Percentiles rank a stretch among this genome's conserved stretches.
These are phyloP conservation scores for Colletotrichum noveboracense DNA, from an alignment of 2,329 filamentous ascomycete species.

Conservation along the genomic window DNA sequence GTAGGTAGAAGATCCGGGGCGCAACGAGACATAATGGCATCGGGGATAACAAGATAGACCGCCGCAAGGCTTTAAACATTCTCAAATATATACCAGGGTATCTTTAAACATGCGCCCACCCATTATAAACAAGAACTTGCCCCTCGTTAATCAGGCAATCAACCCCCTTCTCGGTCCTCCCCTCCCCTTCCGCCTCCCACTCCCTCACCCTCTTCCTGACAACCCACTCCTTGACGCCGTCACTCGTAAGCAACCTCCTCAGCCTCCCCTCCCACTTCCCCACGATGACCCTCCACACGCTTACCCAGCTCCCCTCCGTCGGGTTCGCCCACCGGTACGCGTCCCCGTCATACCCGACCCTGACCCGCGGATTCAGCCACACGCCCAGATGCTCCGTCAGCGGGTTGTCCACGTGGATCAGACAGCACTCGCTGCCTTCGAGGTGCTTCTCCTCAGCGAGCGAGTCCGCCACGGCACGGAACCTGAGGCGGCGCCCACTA, in stretches of 20 bases:
- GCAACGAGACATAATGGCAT: not conserved
- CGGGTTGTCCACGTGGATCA: slow-evolving; percentile 76
- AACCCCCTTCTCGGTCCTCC: slow-evolving; percentile 48
- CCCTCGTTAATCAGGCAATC: slow-evolving; percentile 66
- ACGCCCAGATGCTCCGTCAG: slow-evolving; percentile 58
- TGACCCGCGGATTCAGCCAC: slow-evolving; percentile 72
- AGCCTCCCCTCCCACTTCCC: slow-evolving; percentile 66
- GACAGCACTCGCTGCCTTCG: slow-evolving; percentile 81
- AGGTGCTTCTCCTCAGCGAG: slow-evolving; percentile 64
- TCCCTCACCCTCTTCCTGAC: slow-evolving; percentile 41
- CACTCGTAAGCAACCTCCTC: slow-evolving; percentile 44
- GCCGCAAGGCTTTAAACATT: not conserved
- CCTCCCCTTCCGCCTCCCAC: slow-evolving; percentile 41
- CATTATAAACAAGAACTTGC: slow-evolving; percentile 62
- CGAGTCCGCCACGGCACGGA: slow-evolving; percentile 67
- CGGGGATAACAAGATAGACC: not conserved
- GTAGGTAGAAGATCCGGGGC: not conserved
- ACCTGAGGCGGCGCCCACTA: slow-evolving; percentile 47
- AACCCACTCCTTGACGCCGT: slow-evolving; percentile 29
- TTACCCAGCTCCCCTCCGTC: slow-evolving; percentile 46
- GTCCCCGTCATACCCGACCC: slow-evolving; percentile 65
- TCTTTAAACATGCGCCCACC: slow-evolving; percentile 61
- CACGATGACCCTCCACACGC: slow-evolving; percentile 49
- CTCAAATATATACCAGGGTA: not conserved
- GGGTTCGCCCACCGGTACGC: slow-evolving; percentile 58